Evolutionary conservation across 768 basidiomycete genomes (phyloP).

Genomic region (Trametes gibbosa): DNA sequence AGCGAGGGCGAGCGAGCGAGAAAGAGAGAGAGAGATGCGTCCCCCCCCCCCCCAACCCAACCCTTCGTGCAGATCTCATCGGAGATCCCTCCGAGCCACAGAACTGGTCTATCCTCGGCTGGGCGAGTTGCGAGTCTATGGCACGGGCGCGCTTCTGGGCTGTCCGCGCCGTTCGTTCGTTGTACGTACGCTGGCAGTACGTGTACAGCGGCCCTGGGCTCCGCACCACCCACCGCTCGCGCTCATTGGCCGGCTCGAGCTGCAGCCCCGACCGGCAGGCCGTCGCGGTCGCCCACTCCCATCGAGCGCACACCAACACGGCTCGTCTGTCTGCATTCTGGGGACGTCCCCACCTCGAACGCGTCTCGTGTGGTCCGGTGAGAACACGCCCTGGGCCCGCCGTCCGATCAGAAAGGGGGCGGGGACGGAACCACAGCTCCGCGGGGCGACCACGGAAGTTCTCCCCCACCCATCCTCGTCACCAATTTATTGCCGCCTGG

Average conservation of each 20-base stretch:
- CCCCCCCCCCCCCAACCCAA: too few relatives aligned
- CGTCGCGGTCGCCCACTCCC: not conserved
- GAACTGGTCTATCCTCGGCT: not conserved
- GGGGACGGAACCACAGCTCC: not conserved
- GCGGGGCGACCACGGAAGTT: slow-evolving; percentile 2
- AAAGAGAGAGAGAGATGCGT: too few relatives aligned
- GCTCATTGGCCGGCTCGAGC: not conserved
- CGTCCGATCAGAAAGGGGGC: slow-evolving; percentile 16
- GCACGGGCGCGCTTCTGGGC: not conserved
- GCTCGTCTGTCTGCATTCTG: slow-evolving; percentile 1
- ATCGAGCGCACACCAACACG: not conserved
- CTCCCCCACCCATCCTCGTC: not conserved
- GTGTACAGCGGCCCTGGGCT: not conserved
- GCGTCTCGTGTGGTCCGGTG: not conserved
- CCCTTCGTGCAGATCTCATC: slow-evolving; percentile 9
- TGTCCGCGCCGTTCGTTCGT: not conserved
- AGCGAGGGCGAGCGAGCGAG: too few relatives aligned
- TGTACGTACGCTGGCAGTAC: slow-evolving; percentile 1
- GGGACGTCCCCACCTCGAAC: not conserved
- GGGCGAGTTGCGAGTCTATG: not conserved
- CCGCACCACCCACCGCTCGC: not conserved
- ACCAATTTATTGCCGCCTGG: slow-evolving; percentile 7
- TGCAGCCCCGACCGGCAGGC: not conserved
- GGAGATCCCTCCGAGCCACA: not conserved
- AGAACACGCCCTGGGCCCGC: not conserved